These are phyloP conservation scores for Teratosphaeria pseudoeucalypti DNA, from an alignment of 2,329 filamentous ascomycete species.

Conservation along the genomic window DNA sequence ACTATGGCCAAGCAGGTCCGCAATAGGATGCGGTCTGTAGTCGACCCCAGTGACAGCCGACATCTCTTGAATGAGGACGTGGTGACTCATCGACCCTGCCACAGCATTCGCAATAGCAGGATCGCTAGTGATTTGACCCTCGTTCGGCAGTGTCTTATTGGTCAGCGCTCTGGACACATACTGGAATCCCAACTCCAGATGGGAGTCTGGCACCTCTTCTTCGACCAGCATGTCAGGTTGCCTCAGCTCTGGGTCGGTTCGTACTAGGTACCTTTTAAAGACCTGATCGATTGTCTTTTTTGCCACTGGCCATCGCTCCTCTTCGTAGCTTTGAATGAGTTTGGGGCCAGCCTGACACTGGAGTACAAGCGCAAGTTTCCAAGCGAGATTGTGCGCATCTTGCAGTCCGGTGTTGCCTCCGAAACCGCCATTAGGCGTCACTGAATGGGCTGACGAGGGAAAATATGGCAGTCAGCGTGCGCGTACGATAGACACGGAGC, in stretches of 20 bases:
- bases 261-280: constrained; percentile 5
- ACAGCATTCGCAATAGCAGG: constrained; percentile 3
- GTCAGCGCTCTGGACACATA: constrained; percentile 7
- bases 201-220: constrained; percentile 7
- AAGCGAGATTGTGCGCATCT: constrained; percentile 8
- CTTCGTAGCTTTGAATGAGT: constrained; percentile 6
- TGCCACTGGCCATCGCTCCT: constrained; percentile 6
- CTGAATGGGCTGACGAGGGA: background rate
- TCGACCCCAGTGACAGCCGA: background rate
- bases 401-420: constrained; percentile 28
- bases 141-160: background rate
- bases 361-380: constrained; percentile 7
- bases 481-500: background rate
- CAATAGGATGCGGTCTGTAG: constrained; percentile 2
- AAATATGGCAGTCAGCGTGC: background rate
- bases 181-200: constrained; percentile 8
- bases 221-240: constrained; percentile 4
- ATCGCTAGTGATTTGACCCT: constrained; percentile 3
- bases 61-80: constrained; percentile 1
- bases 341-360: constrained; percentile 7
- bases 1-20: constrained; percentile 5
- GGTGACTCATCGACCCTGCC: constrained; percentile 6
- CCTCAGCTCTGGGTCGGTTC: constrained; percentile 7
- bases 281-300: constrained; percentile 10
- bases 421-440: constrained; percentile 28